phyloP scores from a whole-genome alignment of 164 flowering plant genomes.

The Kingdonia uniflora region DNA sequence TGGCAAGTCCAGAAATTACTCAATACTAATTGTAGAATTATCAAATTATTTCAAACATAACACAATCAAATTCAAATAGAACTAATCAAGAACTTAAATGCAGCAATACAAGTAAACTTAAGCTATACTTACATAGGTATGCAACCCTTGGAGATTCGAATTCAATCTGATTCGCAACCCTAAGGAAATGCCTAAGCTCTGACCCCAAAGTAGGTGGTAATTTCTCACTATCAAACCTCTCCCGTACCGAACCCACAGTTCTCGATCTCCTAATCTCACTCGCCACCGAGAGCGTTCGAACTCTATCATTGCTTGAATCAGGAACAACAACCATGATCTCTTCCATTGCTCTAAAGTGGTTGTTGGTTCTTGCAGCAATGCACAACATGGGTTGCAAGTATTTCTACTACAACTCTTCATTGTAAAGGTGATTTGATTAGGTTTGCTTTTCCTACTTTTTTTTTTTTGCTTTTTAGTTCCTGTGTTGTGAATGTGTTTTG shows the following conservation, averaged over 20 bases:
- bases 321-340: neutral
- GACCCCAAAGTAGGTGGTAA: slow-evolving; percentile 57
- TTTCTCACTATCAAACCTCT: slow-evolving; percentile 76
- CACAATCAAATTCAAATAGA: neutral
- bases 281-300: neutral
- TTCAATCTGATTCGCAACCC: slow-evolving; percentile 80
- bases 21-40: too few relatives aligned
- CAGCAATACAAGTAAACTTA: neutral
- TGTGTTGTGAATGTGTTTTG: too few relatives aligned
- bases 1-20: slow-evolving; percentile 1
- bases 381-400: neutral
- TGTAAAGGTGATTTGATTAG: neutral
- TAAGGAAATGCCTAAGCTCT: slow-evolving; percentile 57
- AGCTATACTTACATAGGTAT: slow-evolving; percentile 51
- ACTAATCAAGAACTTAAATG: neutral
- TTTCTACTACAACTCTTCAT: neutral
- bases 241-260: slow-evolving; percentile 23
- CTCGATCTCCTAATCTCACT: slow-evolving; percentile 3
- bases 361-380: neutral
- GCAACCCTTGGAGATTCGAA: slow-evolving; percentile 66
- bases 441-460: slow-evolving; percentile 1
- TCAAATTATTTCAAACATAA: slow-evolving; percentile 1
- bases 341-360: neutral
- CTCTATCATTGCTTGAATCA: neutral
- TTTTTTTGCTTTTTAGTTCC: neutral